Percentiles rank a stretch among this genome's conserved stretches.
Evolutionary conservation across 306 rosid species (phyloP).

Genomic region (Casuarina glauca): DNA sequence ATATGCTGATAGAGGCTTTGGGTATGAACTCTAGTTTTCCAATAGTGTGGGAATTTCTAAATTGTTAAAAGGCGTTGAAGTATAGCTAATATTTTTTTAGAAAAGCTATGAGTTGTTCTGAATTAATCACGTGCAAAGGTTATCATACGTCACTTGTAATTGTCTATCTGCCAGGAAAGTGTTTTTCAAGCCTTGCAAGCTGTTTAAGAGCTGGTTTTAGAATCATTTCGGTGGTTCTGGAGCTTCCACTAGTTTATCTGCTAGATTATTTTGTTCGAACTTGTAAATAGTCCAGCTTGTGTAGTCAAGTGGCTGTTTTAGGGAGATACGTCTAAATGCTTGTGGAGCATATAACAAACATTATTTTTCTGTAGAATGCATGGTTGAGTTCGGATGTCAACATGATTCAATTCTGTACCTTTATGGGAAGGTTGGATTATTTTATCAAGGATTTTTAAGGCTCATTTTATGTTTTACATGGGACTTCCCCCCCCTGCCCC

Average conservation of each 20-base stretch:
- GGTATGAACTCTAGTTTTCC: slow-evolving; percentile 42
- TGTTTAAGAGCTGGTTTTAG: neutral
- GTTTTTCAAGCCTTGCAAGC: neutral
- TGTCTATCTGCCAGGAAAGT: neutral
- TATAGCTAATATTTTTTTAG: slow-evolving; percentile 15
- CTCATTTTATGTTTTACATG: neutral
- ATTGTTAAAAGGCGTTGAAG: slow-evolving; percentile 7
- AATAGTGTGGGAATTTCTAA: slow-evolving; percentile 15
- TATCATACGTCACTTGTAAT: slow-evolving; percentile 12
- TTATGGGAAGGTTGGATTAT: neutral
- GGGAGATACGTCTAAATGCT: neutral
- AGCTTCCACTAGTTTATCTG: neutral
- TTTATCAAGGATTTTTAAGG: slow-evolving; percentile 5
- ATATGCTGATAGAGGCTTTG: slow-evolving; percentile 88
- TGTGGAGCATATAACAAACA: neutral
- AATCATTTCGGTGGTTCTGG: neutral
- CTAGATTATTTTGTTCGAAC: neutral
- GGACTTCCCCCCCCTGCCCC: neutral
- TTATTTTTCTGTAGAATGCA: neutral
- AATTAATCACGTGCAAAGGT: slow-evolving; percentile 11
- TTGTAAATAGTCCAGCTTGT: neutral
- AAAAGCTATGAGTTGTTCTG: slow-evolving; percentile 12
- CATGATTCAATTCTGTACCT: neutral
- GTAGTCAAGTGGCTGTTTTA: neutral
- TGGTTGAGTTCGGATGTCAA: neutral